A percentile compares a stretch with the other conserved stretches of the same genome.
Evolutionary conservation across 108 stramenopile genomes (phyloP).

Genomic region (Cyclotella baltica): DNA sequence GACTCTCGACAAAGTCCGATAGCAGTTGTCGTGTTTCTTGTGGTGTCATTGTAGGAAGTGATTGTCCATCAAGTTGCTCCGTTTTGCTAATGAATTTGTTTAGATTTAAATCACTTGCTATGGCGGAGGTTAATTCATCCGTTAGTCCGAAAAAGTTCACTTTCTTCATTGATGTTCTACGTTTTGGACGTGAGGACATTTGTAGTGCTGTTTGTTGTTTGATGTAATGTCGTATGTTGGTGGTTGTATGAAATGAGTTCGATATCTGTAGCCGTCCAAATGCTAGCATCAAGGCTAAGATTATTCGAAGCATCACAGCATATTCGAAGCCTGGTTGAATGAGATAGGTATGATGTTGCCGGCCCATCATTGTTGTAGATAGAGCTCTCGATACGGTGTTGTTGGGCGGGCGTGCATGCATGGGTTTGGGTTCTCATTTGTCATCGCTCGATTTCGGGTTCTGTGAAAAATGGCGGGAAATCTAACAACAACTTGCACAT

Average conservation of each 20-base stretch:
- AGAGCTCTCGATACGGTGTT: too few species aligned
- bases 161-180: not conserved
- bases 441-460: too few species aligned
- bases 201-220: not conserved
- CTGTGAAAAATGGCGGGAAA: too few species aligned
- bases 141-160: constrained; percentile 22
- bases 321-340: too few species aligned
- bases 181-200: constrained; percentile 3
- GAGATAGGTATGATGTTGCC: not conserved
- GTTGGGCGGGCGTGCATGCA: too few species aligned
- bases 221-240: not conserved
- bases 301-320: not conserved
- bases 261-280: not conserved
- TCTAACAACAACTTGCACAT: too few species aligned
- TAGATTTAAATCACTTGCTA: constrained; percentile 21
- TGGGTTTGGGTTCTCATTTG: too few species aligned
- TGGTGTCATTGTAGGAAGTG: constrained; percentile 5
- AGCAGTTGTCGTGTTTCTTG: constrained; percentile 3
- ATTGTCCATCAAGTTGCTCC: not conserved
- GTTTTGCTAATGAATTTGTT: constrained; percentile 2
- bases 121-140: not conserved
- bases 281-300: constrained; percentile 5
- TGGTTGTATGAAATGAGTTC: constrained; percentile 2
- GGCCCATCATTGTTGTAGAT: not conserved
- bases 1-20: constrained; percentile 14